Evolutionary conservation across 2,329 filamentous ascomycete genomes (phyloP).

Genomic region (Pseudocercospora macadamiae): DNA sequence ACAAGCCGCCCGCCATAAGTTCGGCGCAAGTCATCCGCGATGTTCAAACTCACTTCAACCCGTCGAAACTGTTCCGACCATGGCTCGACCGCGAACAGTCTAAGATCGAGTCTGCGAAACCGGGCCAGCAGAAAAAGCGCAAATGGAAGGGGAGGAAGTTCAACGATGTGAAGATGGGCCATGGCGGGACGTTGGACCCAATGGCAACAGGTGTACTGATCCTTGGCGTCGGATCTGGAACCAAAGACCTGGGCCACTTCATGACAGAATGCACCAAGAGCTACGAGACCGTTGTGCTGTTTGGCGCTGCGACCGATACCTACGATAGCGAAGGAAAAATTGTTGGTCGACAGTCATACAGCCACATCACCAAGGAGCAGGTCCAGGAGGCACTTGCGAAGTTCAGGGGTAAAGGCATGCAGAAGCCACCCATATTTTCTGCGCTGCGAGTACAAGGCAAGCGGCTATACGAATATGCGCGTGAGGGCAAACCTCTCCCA

Average conservation of each 20-base stretch:
- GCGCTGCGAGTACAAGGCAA: conserved; percentile 93
- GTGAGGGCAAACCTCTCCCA: conserved; percentile 84
- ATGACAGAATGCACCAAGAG: conserved; percentile 81
- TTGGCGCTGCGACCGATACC: conserved; percentile 89
- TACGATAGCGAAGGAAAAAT: conserved; percentile 89
- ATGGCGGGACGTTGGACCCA: conserved; percentile 93
- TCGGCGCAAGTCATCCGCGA: conserved; percentile 91
- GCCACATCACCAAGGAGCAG: conserved; percentile 76
- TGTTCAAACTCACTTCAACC: conserved; percentile 81
- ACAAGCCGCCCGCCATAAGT: conserved; percentile 85
- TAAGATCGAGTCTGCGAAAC: conserved; percentile 59
- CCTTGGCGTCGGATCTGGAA: conserved; percentile 82
- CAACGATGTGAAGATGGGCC: conserved; percentile 85
- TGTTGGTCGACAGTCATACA: conserved; percentile 72
- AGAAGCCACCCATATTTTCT: conserved; percentile 90
- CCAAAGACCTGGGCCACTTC: conserved; percentile 78
- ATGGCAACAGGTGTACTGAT: conserved; percentile 92
- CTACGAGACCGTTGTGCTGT: conserved; percentile 87
- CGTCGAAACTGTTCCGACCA: conserved; percentile 76
- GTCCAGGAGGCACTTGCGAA: conserved; percentile 75
- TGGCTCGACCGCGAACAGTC: conserved; percentile 68
- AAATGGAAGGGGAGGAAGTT: conserved; percentile 53
- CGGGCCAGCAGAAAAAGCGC: conserved; percentile 61
- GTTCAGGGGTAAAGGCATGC: conserved; percentile 83
- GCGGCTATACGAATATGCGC: conserved; percentile 92